These are phyloP conservation scores for Aspergillus udagawae DNA, from an alignment of 2,329 filamentous ascomycete species.

Conservation along the genomic window DNA sequence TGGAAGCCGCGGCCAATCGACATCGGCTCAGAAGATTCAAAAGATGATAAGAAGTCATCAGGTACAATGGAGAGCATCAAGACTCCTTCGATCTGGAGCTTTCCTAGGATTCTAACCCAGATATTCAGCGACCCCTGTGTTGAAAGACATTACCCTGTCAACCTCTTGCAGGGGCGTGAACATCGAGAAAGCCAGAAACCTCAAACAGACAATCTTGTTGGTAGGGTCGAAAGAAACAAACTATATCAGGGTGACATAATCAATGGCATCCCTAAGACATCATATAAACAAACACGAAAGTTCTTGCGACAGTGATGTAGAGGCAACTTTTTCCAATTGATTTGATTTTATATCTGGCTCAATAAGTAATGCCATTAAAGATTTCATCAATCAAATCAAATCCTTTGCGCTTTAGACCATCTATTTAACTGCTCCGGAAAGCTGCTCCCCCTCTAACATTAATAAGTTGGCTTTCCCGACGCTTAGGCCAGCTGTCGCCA, in stretches of 20 bases:
- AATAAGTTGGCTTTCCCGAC: slow-evolving; percentile 6
- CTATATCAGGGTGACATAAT: not conserved
- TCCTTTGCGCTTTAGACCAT: not conserved
- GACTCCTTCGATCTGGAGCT: not conserved
- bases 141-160: no score
- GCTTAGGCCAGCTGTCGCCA: slow-evolving; percentile 32
- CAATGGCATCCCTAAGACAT: not conserved
- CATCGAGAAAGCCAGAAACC: not conserved
- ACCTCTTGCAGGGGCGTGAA: not conserved
- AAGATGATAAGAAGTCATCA: not conserved
- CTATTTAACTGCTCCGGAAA: not conserved
- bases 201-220: not conserved
- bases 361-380: not conserved
- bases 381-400: not conserved
- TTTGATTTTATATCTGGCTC: not conserved
- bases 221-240: not conserved
- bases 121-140: not conserved
- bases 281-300: not conserved
- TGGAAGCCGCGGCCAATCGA: not conserved
- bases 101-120: not conserved
- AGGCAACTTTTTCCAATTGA: not conserved
- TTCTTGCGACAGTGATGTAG: not conserved
- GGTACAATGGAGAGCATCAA: not conserved
- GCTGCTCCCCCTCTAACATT: not conserved
- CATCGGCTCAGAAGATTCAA: not conserved